phyloP scores from a whole-genome alignment of 371 early-diverging fungal species.

The Catenaria anguillulae region DNA sequence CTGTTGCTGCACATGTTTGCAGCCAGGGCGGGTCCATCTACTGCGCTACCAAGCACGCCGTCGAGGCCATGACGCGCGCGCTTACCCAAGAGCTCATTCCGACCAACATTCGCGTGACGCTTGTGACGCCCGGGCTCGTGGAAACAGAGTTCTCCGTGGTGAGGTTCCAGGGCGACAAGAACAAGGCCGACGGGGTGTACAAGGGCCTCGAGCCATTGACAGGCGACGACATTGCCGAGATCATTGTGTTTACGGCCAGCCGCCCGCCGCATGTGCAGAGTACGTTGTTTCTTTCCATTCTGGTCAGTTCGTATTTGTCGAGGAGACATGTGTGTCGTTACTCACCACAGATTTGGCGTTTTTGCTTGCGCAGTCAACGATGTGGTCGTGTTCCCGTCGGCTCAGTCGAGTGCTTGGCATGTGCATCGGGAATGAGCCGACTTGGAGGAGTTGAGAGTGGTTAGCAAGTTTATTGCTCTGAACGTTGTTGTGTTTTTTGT shows the following conservation, averaged over 20 bases:
- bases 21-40: conserved; percentile 63
- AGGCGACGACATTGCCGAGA: conserved; percentile 59
- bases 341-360: not conserved
- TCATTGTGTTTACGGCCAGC: conserved; percentile 65
- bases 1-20: too few relatives aligned
- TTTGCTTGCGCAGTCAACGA: not conserved
- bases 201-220: conserved; percentile 57
- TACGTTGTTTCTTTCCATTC: not conserved
- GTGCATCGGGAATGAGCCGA: conserved; percentile 1
- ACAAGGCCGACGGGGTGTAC: conserved; percentile 61
- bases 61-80: conserved; percentile 63
- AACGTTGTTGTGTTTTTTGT: too few relatives aligned
- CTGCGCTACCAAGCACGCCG: conserved; percentile 82
- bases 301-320: not conserved
- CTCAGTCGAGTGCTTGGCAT: not conserved
- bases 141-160: conserved; percentile 85
- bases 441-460: too few relatives aligned
- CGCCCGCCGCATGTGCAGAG: conserved; percentile 65
- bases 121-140: conserved; percentile 60
- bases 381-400: not conserved
- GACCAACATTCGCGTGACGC: conserved; percentile 57
- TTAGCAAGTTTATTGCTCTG: too few relatives aligned
- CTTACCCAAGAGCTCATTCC: conserved; percentile 63
- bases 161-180: conserved; percentile 64
- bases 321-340: not conserved